Conservation (phyloP, 352 stramenopile genomes). For the Phytophthora uliginosa region DNA sequence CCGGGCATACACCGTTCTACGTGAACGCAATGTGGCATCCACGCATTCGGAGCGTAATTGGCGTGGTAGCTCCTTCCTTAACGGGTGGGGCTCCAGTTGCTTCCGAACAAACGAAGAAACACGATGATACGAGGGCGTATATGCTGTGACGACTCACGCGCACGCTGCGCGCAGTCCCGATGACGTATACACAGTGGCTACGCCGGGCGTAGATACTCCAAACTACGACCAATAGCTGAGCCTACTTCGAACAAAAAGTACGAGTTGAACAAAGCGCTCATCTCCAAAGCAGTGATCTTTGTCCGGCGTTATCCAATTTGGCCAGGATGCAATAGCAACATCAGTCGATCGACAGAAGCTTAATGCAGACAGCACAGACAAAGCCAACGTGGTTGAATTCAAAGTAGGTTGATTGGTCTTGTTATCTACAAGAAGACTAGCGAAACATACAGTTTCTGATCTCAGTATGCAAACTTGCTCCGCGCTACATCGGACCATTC, state of each 20-base stretch:
- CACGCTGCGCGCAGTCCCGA: too few species aligned
- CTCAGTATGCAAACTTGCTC: background rate
- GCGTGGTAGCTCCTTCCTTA: too few species aligned
- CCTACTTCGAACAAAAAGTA: background rate
- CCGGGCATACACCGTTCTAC: too few species aligned
- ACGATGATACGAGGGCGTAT: too few species aligned
- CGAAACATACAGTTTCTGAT: background rate
- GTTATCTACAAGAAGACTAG: background rate
- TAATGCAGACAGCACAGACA: background rate
- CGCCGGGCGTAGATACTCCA: background rate
- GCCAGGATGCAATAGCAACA: background rate
- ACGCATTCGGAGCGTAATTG: too few species aligned
- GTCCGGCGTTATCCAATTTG: background rate
- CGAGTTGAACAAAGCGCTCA: background rate
- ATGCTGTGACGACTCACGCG: too few species aligned
- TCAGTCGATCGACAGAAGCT: background rate
- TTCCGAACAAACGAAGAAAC: too few species aligned
- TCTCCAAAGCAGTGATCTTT: background rate
- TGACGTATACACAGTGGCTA: too few species aligned
- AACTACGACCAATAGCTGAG: background rate
- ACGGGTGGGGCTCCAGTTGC: too few species aligned
- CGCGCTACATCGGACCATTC: background rate
- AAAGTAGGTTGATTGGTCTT: background rate
- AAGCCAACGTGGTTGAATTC: background rate
- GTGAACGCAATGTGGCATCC: too few species aligned